These are phyloP conservation scores for Penicillium aurantiogriseum DNA, from an alignment of 2,329 filamentous ascomycete species.

Conservation along the genomic window DNA sequence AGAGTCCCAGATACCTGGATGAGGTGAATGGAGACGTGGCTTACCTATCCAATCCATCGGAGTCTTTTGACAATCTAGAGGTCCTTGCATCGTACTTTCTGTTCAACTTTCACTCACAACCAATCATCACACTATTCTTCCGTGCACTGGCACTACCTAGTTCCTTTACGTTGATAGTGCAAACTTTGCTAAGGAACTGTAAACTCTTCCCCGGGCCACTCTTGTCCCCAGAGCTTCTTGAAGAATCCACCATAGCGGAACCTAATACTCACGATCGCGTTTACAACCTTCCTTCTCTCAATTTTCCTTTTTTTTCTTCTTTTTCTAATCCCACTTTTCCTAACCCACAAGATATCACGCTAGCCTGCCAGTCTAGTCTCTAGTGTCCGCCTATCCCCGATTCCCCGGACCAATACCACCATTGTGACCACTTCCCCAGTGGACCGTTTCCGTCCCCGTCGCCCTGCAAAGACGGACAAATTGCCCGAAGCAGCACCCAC, in stretches of 20 bases:
- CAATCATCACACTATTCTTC: constrained; percentile 13
- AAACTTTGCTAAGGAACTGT: constrained; percentile 16
- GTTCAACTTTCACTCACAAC: constrained; percentile 9
- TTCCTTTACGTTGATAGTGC: constrained; percentile 9
- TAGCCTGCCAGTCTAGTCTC: constrained; percentile 1
- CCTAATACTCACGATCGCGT: constrained; percentile 9
- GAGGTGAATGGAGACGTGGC: constrained; percentile 6
- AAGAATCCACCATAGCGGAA: constrained; percentile 16
- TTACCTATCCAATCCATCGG: not conserved
- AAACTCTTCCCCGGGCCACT: constrained; percentile 19
- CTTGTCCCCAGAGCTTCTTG: constrained; percentile 11
- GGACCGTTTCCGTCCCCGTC: constrained; percentile 7
- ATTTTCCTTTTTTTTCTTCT: not conserved
- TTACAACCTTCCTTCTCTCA: not conserved
- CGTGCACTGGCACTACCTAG: constrained; percentile 2
- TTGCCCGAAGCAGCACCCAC: constrained; percentile 21
- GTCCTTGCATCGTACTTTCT: constrained; percentile 17
- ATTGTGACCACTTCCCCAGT: not conserved
- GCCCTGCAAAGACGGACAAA: constrained; percentile 23
- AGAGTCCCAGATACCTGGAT: constrained; percentile 23
- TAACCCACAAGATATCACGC: not conserved
- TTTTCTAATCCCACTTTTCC: not conserved
- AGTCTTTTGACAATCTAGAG: not conserved
- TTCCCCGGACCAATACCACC: constrained; percentile 3
- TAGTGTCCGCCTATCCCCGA: constrained; percentile 3